A percentile compares a stretch with the other conserved stretches of the same genome.
Evolutionary conservation across 2,329 filamentous ascomycete genomes (phyloP).

Genomic region (Cyphellophora attinorum): DNA sequence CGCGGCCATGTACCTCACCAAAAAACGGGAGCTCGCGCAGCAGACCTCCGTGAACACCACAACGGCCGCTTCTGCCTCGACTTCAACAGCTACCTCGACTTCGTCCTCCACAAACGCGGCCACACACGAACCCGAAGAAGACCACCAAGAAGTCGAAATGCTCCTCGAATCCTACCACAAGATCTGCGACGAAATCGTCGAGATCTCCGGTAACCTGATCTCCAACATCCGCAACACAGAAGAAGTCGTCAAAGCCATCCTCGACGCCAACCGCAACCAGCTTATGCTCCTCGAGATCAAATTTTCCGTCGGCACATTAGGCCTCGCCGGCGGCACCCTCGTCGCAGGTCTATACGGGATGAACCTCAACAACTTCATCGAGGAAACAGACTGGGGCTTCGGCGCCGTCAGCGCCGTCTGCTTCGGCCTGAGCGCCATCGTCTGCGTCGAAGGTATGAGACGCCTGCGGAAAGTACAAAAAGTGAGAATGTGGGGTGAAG

Average conservation of each 20-base stretch:
- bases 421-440: slow-evolving; percentile 61
- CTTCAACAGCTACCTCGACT: no score
- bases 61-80: no score
- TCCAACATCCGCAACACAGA: slow-evolving; percentile 95
- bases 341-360: slow-evolving; percentile 98
- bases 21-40: no score
- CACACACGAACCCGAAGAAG: slow-evolving; percentile 62
- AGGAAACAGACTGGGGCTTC: slow-evolving; percentile 86
- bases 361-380: slow-evolving; percentile 98
- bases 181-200: slow-evolving; percentile 94
- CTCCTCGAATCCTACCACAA: slow-evolving; percentile 95
- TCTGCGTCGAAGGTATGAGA: slow-evolving; percentile 73
- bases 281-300: slow-evolving; percentile 96
- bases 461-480: slow-evolving; percentile 80
- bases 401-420: slow-evolving; percentile 62
- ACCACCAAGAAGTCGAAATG: slow-evolving; percentile 96
- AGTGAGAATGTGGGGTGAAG: slow-evolving; percentile 72
- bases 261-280: slow-evolving; percentile 95
- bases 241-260: slow-evolving; percentile 93
- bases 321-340: slow-evolving; percentile 90
- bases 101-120: slow-evolving; percentile 70
- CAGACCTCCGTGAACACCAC: no score
- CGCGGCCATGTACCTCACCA: slow-evolving; percentile 87
- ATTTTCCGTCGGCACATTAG: slow-evolving; percentile 88
- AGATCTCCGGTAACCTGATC: slow-evolving; percentile 85